Conservation (phyloP, 164 flowering plant genomes). For the Nymphaea thermarum region DNA sequence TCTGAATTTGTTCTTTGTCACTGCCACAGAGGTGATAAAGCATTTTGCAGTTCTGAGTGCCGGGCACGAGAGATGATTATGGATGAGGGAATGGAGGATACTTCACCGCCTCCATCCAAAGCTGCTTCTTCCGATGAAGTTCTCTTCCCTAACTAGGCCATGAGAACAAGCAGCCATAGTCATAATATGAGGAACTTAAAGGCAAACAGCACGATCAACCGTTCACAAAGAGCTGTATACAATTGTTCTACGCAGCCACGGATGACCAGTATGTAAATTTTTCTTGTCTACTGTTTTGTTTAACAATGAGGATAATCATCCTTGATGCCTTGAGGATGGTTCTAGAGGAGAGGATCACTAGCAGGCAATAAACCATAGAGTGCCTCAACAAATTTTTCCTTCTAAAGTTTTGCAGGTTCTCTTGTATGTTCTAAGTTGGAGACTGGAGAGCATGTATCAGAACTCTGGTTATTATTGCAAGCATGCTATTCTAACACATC, state of each 20-base stretch:
- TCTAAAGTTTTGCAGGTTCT: conserved; percentile 10
- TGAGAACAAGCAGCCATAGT: not conserved
- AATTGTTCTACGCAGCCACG: conserved; percentile 48
- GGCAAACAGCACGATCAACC: conserved; percentile 32
- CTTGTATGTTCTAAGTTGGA: conserved; percentile 1
- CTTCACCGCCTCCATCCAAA: conserved; percentile 12
- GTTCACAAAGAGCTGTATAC: conserved; percentile 43
- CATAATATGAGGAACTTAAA: not conserved
- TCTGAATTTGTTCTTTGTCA: conserved; percentile 3
- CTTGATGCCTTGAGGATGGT: conserved; percentile 17
- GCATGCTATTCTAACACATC: conserved; percentile 2
- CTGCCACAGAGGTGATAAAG: conserved; percentile 65
- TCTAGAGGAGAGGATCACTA: not conserved
- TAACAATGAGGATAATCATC: conserved; percentile 3
- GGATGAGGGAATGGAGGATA: conserved; percentile 47
- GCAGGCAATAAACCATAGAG: not conserved
- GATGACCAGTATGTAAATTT: conserved; percentile 43
- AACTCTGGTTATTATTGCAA: conserved; percentile 8
- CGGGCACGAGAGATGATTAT: conserved; percentile 49
- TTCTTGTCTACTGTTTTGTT: conserved; percentile 14
- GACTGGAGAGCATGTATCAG: conserved; percentile 11
- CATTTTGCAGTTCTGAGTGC: conserved; percentile 78
- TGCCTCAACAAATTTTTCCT: conserved; percentile 6
- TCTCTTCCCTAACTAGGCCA: not conserved
- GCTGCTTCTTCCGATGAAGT: not conserved